Evolutionary conservation across 176 grass and related monocot genomes (phyloP), one percentile per base, ranked within the genome.

Genomic region (Oropetium thomaeum): DNA sequence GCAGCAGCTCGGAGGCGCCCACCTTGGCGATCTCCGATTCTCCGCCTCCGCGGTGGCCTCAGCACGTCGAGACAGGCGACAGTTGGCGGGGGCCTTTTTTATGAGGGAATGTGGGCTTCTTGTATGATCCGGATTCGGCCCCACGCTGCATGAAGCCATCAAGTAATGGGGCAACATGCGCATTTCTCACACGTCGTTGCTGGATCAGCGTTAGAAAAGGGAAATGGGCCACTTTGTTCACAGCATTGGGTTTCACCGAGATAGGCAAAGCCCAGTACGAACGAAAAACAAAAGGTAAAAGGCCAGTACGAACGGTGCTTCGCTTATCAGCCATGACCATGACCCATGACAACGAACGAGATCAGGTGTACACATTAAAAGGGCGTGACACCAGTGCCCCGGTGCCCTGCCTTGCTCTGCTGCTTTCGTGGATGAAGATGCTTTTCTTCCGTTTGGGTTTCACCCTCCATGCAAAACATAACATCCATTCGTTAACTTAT

Each of bases 1-100:
- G 44, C 3, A 98, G 81, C 20, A 70, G 70, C n/a, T 81, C 80
- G 32, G 78, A 91, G 57, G 88, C 86, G 67, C 75, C 59, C 68
- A 87, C 75, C 55, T 65, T 64, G 35, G 69, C 49, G 42, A 84
- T 80, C 81, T 84, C 86, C 63, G n/a, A n/a, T n/a, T 73, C n/a
- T 87, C 69, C 23, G 55, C 79, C 70, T 51, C 83, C 75, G 79
- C 53, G 64, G 17, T 40, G 40, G 35, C 70, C 55, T 35, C 41
- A 3, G 58, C 10, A 42, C 27, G 3, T 0, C 13, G 34, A 8
- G 40, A 8, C 14, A 17, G 13, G 59, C 43, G 74, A 52, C 59
- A 52, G 60, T 23, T 52, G 20, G 10, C 10, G 49, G n/a, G 49
- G 20, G 49, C 49, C 22, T 52, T 7, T 52, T 22, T 0, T 7